Evolutionary conservation across 129 eudicot species (phyloP), one percentile per base, ranked within the genome.

Genomic region (Solidago caesia): DNA sequence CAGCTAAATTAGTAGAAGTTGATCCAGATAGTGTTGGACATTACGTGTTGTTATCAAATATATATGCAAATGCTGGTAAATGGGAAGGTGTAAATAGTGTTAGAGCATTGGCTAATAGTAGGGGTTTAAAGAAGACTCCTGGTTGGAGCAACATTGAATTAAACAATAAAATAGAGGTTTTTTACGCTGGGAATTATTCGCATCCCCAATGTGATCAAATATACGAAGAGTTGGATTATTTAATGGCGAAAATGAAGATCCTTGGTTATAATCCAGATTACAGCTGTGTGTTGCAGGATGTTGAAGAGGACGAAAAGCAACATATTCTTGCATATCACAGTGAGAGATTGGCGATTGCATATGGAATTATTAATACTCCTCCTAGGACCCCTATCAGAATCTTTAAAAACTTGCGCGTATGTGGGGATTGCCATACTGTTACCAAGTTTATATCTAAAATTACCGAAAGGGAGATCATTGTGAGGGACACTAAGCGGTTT

Each of bases 231-330:
- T 77, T 92, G 71, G 85, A 79, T 15, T 55, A 65, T 52, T 67
- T 87, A 45, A 84, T 78, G 63, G 82, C 77, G 27, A 86, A 85
- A 79, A 82, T 87, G 60, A 92, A 83, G 84, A 68, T 81, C 61
- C 72, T 89, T 41, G 97, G 97, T 67, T 92, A 92, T 87, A 68
- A 74, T 65, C 97, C 97, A 2, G 97, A 92, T 66, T 89, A 71
- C 69, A 92, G 88, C 59, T 92, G 85, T 79, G 97, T 92, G 48
- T 79, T 92, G 76, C 97, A 92, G 80, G 97, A 92, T 81, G 97
- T 92, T 13, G 97, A 92, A 79, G 97, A 89, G 70, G 97, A 92
- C 75, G 97, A 92, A 86, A 92, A 92, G 46, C 90, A 87, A 49
- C 82, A 82, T 67, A 89, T 92, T 10, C 94, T 92, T 62, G 77